phyloP scores from a whole-genome alignment of 2,329 filamentous ascomycete species.

The Nectriaceae sp. region DNA sequence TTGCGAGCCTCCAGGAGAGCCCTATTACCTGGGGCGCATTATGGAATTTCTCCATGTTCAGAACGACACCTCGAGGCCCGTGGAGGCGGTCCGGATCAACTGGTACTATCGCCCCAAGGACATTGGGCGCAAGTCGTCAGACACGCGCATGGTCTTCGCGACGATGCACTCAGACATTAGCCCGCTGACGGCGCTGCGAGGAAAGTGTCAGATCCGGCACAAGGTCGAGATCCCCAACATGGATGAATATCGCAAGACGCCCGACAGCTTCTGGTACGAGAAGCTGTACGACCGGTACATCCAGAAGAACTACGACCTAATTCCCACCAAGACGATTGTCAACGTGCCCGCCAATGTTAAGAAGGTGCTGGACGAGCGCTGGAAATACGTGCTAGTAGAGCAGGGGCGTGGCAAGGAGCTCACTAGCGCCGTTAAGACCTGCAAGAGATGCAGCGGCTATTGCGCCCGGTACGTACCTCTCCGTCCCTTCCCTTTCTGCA shows the following conservation, averaged over 20 bases:
- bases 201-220: conserved; percentile 90
- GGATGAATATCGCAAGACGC: conserved; percentile 79
- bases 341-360: conserved; percentile 96
- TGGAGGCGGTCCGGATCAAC: conserved; percentile 90
- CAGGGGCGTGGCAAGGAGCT: conserved; percentile 91
- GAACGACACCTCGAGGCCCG: conserved; percentile 69
- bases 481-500: conserved; percentile 19
- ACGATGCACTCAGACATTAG: conserved; percentile 99
- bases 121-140: conserved; percentile 87
- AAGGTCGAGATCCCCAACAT: conserved; percentile 81
- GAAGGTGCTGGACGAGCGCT: conserved; percentile 91
- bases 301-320: conserved; percentile 95
- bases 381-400: conserved; percentile 95
- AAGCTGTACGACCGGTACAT: conserved; percentile 98
- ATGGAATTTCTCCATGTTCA: conserved; percentile 95
- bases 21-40: conserved; percentile 95
- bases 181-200: conserved; percentile 86
- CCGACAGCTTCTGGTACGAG: conserved; percentile 94
- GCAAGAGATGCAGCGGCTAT: conserved; percentile 88
- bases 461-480: conserved; percentile 74
- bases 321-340: conserved; percentile 88
- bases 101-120: conserved; percentile 98
- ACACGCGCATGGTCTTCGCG: conserved; percentile 88
- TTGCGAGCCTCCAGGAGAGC: conserved; percentile 95
- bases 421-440: conserved; percentile 92